Evolutionary conservation across 2,329 filamentous ascomycete species (phyloP).

Genomic region (Diatrype stigma): DNA sequence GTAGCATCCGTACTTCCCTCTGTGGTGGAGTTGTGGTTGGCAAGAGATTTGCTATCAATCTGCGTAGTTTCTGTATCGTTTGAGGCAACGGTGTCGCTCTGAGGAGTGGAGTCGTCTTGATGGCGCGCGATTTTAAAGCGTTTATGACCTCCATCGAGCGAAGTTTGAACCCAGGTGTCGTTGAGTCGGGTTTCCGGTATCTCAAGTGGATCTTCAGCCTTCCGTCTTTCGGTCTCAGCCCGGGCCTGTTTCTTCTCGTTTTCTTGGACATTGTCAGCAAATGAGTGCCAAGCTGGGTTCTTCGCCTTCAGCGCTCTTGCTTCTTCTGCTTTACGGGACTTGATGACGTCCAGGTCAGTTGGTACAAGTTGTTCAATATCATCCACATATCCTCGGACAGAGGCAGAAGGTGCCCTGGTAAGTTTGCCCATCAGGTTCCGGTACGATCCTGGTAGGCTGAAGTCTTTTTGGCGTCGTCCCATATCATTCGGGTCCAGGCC

Average conservation of each 20-base stretch:
- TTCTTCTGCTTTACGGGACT: constrained; percentile 33
- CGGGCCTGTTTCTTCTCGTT: constrained; percentile 20
- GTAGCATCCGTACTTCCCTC: background rate
- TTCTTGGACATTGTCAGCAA: constrained; percentile 20
- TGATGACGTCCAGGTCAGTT: constrained; percentile 75
- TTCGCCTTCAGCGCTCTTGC: constrained; percentile 19
- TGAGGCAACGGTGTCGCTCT: background rate
- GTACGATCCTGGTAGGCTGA: constrained; percentile 85
- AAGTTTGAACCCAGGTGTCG: constrained; percentile 38
- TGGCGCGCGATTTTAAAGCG: constrained; percentile 33
- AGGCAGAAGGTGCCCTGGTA: constrained; percentile 58
- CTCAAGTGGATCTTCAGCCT: constrained; percentile 18
- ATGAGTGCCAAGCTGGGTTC: constrained; percentile 19
- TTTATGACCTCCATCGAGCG: constrained; percentile 35
- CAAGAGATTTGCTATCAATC: constrained; percentile 1
- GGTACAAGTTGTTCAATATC: constrained; percentile 80
- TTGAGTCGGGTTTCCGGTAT: constrained; percentile 24
- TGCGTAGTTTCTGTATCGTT: constrained; percentile 9
- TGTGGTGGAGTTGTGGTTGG: background rate
- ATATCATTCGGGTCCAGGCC: constrained; percentile 78
- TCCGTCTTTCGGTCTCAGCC: constrained; percentile 21
- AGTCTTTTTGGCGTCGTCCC: constrained; percentile 80
- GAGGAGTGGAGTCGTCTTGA: constrained; percentile 3
- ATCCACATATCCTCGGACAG: constrained; percentile 65
- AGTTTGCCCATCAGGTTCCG: constrained; percentile 77